Percentiles rank a stretch among this genome's conserved stretches.
These are phyloP conservation scores for Zarea fungicola DNA, from an alignment of 2,329 filamentous ascomycete species.

Conservation along the genomic window DNA sequence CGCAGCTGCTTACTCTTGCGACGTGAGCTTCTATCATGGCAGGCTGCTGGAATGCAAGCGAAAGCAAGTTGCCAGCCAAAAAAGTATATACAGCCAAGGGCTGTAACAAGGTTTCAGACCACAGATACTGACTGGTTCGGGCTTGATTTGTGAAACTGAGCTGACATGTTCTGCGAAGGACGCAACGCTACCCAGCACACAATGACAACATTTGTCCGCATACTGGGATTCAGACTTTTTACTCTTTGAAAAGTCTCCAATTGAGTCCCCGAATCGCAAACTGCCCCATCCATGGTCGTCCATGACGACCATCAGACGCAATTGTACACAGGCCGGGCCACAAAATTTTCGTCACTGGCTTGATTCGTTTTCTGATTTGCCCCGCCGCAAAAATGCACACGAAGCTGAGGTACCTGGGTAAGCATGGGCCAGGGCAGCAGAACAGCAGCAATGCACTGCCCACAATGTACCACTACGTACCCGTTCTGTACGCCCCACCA, in stretches of 20 bases:
- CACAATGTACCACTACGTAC: background rate
- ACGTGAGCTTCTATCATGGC: background rate
- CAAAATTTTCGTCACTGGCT: slow-evolving; percentile 9
- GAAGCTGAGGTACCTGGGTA: background rate
- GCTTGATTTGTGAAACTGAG: too few relatives aligned
- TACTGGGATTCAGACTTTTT: too few relatives aligned
- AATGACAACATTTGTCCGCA: background rate
- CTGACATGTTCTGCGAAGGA: too few relatives aligned
- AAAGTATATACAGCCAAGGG: background rate
- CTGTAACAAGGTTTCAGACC: slow-evolving; percentile 4
- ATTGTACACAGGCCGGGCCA: background rate
- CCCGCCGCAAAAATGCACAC: background rate
- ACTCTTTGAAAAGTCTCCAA: background rate
- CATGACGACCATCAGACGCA: slow-evolving; percentile 7
- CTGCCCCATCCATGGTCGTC: background rate
- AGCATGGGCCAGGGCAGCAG: background rate
- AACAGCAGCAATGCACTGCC: slow-evolving; percentile 4
- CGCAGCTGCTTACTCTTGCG: background rate
- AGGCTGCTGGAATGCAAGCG: background rate
- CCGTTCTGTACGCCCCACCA: slow-evolving; percentile 2
- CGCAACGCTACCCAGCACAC: too few relatives aligned
- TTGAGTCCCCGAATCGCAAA: background rate
- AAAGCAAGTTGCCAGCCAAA: background rate
- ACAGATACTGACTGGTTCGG: too few relatives aligned
- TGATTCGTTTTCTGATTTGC: background rate